Conservation (phyloP, 2,329 filamentous ascomycete genomes). For the Apiospora aurea region DNA sequence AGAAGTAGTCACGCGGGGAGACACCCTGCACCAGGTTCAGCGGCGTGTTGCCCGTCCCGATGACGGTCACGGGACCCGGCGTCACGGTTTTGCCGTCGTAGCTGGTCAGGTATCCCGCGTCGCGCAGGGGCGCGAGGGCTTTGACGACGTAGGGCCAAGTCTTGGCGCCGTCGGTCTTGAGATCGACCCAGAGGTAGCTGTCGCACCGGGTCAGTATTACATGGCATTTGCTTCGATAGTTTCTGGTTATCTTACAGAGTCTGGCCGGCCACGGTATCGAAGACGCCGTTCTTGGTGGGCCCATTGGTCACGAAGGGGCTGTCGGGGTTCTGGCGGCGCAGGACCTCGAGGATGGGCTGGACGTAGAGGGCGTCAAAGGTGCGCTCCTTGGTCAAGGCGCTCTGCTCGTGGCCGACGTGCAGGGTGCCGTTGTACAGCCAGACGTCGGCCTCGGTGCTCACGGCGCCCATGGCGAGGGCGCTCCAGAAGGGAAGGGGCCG, state of each 20-base stretch:
- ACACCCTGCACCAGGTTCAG: constrained; percentile 60
- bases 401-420: constrained; percentile 66
- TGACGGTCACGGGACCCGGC: constrained; percentile 66
- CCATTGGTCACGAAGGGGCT: constrained; percentile 48
- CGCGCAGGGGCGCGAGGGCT: constrained; percentile 63
- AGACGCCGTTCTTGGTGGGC: constrained; percentile 58
- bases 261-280: constrained; percentile 54
- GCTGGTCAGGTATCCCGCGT: constrained; percentile 59
- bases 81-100: constrained; percentile 56
- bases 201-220: neutral
- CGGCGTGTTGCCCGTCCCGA: constrained; percentile 68
- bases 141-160: constrained; percentile 59
- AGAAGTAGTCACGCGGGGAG: constrained; percentile 64
- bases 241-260: constrained; percentile 45
- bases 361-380: constrained; percentile 69
- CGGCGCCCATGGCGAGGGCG: constrained; percentile 63
- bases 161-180: constrained; percentile 62
- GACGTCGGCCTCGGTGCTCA: constrained; percentile 71
- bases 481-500: constrained; percentile 64
- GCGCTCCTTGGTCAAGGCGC: constrained; percentile 56
- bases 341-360: constrained; percentile 64
- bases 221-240: neutral
- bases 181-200: constrained; percentile 66
- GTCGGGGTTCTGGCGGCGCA: constrained; percentile 58
- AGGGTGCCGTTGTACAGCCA: constrained; percentile 63